These are phyloP conservation scores for Globisporangium heterothallicum DNA, from an alignment of 352 stramenopile species.

Conservation along the genomic window DNA sequence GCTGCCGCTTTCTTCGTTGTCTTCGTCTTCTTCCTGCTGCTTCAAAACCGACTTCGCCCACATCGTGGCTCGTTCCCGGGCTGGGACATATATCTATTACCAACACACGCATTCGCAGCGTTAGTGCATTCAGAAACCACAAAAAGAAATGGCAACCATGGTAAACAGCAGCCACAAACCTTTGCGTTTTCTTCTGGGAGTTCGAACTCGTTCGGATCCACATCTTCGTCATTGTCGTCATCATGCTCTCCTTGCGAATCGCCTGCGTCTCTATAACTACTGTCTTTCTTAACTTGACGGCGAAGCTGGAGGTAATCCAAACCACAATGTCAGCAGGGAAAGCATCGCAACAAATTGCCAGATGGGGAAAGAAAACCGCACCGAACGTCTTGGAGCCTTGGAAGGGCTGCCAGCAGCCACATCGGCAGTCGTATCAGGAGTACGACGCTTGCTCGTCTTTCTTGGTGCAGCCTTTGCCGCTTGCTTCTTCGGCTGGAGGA, in stretches of 20 bases:
- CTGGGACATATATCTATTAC: conserved; percentile 64
- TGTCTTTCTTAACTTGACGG: conserved; percentile 40
- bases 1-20: conserved; percentile 7
- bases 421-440: conserved; percentile 9
- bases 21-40: conserved; percentile 32
- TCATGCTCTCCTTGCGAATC: conserved; percentile 34
- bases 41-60: conserved; percentile 65
- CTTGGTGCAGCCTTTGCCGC: conserved; percentile 10
- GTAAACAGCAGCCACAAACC: not conserved
- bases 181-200: conserved; percentile 30
- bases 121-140: not conserved
- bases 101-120: not conserved
- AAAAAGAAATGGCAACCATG: not conserved
- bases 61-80: conserved; percentile 62
- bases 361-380: too few relatives aligned
- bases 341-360: too few relatives aligned
- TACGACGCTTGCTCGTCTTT: conserved; percentile 30
- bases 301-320: conserved; percentile 22
- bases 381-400: conserved; percentile 16
- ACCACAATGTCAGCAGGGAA: not conserved
- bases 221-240: conserved; percentile 33
- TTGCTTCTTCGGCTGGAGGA: conserved; percentile 21
- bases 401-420: conserved; percentile 9
- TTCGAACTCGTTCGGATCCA: conserved; percentile 36
- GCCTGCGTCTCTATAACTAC: conserved; percentile 27